Conservation (phyloP, 2,329 filamentous ascomycete species). For the Fusarium palustre region DNA sequence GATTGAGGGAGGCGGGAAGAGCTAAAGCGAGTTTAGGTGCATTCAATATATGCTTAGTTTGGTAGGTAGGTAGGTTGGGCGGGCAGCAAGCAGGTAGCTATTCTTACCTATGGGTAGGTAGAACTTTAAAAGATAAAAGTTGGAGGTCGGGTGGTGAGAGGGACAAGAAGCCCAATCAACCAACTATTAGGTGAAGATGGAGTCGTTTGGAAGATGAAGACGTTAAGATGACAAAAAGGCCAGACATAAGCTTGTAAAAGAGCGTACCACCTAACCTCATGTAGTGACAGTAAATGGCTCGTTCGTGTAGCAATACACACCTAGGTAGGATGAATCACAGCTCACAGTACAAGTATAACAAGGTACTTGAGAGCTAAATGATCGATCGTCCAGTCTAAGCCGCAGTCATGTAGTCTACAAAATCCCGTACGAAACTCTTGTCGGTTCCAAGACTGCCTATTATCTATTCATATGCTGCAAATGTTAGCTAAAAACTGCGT, state of each 20-base stretch:
- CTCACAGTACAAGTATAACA: neutral
- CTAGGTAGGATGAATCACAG: neutral
- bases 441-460: neutral
- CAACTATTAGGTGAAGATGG: neutral
- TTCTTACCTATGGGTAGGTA: neutral
- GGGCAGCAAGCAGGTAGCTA: neutral
- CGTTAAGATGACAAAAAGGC: neutral
- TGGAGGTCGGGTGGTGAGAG: constrained; percentile 15
- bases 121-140: constrained; percentile 15
- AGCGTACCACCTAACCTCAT: neutral
- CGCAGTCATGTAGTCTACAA: constrained; percentile 2
- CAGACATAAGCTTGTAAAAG: neutral
- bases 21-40: constrained; percentile 19
- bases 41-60: neutral
- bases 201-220: neutral
- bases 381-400: constrained; percentile 1
- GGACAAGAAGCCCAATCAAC: neutral
- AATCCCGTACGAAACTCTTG: neutral
- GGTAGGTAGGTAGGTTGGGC: no score
- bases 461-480: neutral
- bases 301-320: constrained; percentile 1
- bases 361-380: neutral
- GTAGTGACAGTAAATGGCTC: neutral
- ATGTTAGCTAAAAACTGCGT: neutral
- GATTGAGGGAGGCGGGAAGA: constrained; percentile 14